Conservation (phyloP, 768 basidiomycete species). For the Mycena venus region DNA sequence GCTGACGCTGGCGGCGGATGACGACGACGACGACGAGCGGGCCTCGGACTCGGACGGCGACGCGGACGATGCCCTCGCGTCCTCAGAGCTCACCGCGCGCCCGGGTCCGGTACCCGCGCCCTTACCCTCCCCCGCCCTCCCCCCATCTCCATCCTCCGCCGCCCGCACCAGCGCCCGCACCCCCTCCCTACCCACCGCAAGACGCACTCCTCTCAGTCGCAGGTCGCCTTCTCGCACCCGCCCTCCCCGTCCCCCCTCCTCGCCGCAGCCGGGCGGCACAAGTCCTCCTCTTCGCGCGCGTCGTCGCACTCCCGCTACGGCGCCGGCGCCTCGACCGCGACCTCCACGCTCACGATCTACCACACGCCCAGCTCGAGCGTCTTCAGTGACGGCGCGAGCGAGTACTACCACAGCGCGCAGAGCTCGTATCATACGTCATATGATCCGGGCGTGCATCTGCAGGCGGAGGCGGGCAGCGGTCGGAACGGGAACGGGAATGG, state of each 20-base stretch:
- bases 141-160: slow-evolving; percentile 46
- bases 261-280: neutral
- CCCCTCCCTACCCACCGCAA: slow-evolving; percentile 36
- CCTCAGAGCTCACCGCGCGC: slow-evolving; percentile 38
- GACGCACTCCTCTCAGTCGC: slow-evolving; percentile 56
- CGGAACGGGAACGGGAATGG: neutral
- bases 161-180: too few species aligned
- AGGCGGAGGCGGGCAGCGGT: neutral
- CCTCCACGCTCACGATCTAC: slow-evolving; percentile 66
- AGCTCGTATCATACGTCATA: slow-evolving; percentile 58
- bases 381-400: slow-evolving; percentile 51
- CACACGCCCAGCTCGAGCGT: slow-evolving; percentile 84
- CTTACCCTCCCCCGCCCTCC: neutral
- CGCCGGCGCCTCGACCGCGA: slow-evolving; percentile 55
- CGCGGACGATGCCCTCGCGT: slow-evolving; percentile 30
- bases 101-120: slow-evolving; percentile 5
- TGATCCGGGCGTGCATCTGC: too few species aligned
- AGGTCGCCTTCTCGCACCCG: slow-evolving; percentile 60
- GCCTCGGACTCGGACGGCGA: slow-evolving; percentile 13
- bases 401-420: slow-evolving; percentile 72
- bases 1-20: slow-evolving; percentile 5
- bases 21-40: slow-evolving; percentile 15
- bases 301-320: slow-evolving; percentile 58
- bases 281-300: neutral
- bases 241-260: too few species aligned